Evolutionary conservation across 2,329 filamentous ascomycete species (phyloP).

Genomic region (Huntiella decipiens): DNA sequence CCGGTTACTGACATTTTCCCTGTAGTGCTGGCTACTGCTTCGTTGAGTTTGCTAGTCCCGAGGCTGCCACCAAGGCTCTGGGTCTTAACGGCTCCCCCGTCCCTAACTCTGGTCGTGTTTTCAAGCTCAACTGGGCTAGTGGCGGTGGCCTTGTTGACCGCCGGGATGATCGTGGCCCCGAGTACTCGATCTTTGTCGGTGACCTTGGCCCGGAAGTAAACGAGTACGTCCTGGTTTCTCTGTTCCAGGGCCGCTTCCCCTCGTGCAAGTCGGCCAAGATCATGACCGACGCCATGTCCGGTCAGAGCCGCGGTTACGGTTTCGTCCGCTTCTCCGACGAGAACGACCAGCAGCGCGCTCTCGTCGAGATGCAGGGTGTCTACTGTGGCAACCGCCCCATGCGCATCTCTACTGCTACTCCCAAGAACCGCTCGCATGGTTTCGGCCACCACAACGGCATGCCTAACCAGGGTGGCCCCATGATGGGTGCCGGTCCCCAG

Average conservation of each 20-base stretch:
- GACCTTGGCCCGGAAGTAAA: conserved; percentile 97
- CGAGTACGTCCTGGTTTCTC: conserved; percentile 89
- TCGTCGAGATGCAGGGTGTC: conserved; percentile 96
- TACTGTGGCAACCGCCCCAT: conserved; percentile 98
- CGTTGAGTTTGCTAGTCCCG: conserved; percentile 71
- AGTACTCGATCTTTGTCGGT: conserved; percentile 94
- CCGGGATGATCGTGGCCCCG: conserved; percentile 85
- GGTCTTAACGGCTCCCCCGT: conserved; percentile 73
- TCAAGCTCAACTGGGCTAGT: conserved; percentile 99
- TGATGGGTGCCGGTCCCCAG: conserved; percentile 28
- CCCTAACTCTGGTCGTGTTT: conserved; percentile 82
- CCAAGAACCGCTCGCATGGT: conserved; percentile 56
- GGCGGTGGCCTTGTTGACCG: conserved; percentile 89
- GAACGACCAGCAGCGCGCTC: conserved; percentile 83
- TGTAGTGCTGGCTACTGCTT: conserved; percentile 93
- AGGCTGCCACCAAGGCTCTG: conserved; percentile 82
- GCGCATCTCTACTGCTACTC: conserved; percentile 93
- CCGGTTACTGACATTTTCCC: conserved; percentile 12
- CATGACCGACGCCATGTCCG: conserved; percentile 96
- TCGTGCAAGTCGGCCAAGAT: conserved; percentile 99
- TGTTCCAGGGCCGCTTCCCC: conserved; percentile 90
- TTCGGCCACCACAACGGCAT: conserved; percentile 21
- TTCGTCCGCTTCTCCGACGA: conserved; percentile 96
- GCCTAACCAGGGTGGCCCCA: conserved; percentile 23
- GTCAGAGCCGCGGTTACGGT: conserved; percentile 92